Percentiles rank a stretch among this genome's conserved stretches.
Conservation (phyloP, 495 filamentous ascomycete species). For the Cercophora samala region DNA sequence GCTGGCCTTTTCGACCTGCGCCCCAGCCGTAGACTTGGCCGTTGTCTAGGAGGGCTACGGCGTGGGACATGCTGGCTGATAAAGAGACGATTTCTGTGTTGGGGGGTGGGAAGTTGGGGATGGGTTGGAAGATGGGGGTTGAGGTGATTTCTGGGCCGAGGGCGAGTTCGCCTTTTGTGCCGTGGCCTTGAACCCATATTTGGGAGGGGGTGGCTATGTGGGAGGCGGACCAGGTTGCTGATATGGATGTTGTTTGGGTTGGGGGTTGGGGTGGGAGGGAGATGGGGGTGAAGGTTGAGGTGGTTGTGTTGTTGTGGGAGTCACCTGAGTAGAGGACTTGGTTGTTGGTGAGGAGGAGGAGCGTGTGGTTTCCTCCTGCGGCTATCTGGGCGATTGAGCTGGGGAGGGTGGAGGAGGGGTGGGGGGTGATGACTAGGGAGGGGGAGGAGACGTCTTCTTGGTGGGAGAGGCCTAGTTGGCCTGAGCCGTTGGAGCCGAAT, state of each 20-base stretch:
- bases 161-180: constrained; percentile 71
- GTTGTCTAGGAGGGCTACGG: constrained; percentile 65
- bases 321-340: constrained; percentile 62
- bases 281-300: constrained; percentile 16
- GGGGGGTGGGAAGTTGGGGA: constrained; percentile 60
- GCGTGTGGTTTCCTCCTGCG: constrained; percentile 85
- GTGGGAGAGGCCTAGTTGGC: constrained; percentile 80
- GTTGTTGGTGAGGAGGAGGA: constrained; percentile 60
- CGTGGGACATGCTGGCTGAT: constrained; percentile 72
- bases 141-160: constrained; percentile 45
- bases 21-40: constrained; percentile 90
- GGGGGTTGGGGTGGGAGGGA: constrained; percentile 9
- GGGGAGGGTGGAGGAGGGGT: constrained; percentile 13
- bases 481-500: constrained; percentile 88
- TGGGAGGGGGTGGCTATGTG: constrained; percentile 60
- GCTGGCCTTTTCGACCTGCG: constrained; percentile 74
- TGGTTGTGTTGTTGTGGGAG: constrained; percentile 47
- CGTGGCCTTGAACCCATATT: constrained; percentile 59
- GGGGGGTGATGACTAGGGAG: constrained; percentile 52
- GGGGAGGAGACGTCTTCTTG: constrained; percentile 68
- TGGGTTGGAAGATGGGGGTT: constrained; percentile 21
- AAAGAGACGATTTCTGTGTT: constrained; percentile 54
- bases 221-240: constrained; percentile 20
- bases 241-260: background rate
- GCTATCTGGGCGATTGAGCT: constrained; percentile 40